Evolutionary conservation across 2,329 filamentous ascomycete species (phyloP).

Genomic region (Nemania sp.): DNA sequence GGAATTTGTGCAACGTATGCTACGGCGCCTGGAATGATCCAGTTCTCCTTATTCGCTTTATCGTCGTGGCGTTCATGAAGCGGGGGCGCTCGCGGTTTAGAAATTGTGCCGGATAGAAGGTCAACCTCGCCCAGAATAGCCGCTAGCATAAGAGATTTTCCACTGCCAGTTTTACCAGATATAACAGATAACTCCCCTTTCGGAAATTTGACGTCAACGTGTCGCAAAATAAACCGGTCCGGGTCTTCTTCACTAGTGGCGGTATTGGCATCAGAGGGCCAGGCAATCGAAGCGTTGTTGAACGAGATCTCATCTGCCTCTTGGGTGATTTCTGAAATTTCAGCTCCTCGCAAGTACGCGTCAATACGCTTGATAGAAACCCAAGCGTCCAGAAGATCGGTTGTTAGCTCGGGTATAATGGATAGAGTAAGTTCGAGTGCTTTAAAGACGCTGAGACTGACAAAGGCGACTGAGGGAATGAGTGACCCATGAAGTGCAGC

Average conservation of each 20-base stretch:
- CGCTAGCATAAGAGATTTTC: constrained; percentile 80
- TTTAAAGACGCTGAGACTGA: constrained; percentile 79
- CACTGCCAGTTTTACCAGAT: constrained; percentile 81
- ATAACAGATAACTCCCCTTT: constrained; percentile 77
- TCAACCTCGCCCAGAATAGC: constrained; percentile 82
- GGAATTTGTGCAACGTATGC: constrained; percentile 84
- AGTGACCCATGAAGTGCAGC: constrained; percentile 72
- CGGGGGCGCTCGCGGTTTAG: constrained; percentile 63
- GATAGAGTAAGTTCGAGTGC: constrained; percentile 78
- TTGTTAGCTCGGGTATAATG: constrained; percentile 78
- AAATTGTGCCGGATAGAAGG: constrained; percentile 71
- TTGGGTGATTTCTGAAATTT: constrained; percentile 67
- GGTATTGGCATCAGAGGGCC: constrained; percentile 73
- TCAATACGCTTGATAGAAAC: constrained; percentile 80
- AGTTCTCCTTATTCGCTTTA: constrained; percentile 72
- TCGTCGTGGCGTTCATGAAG: constrained; percentile 69
- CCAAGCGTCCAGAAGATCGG: constrained; percentile 76
- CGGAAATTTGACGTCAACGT: constrained; percentile 76
- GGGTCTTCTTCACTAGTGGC: constrained; percentile 58
- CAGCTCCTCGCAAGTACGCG: constrained; percentile 74
- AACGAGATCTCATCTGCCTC: constrained; percentile 72
- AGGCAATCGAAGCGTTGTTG: constrained; percentile 75
- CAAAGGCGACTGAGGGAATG: constrained; percentile 80
- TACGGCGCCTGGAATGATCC: constrained; percentile 76
- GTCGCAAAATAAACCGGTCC: constrained; percentile 72